phyloP scores from a whole-genome alignment of 805 yeast genomes.

The Candida sakaeoensis region DNA sequence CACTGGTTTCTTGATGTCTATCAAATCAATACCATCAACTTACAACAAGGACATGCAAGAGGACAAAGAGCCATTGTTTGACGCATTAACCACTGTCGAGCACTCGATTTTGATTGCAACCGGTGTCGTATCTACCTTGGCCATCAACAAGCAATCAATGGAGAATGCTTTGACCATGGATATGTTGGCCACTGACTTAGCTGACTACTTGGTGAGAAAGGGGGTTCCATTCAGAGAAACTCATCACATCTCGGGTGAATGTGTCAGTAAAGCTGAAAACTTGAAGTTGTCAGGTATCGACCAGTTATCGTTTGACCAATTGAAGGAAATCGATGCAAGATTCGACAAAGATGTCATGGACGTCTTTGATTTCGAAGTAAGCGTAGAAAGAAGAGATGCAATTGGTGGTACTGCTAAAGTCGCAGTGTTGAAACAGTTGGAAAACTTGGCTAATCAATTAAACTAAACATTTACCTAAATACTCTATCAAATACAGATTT shows the following conservation, averaged over 20 bases:
- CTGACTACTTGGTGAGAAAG: slow-evolving; percentile 94
- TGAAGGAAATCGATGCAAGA: slow-evolving; percentile 72
- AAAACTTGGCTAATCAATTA: slow-evolving; percentile 19
- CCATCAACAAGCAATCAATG: slow-evolving; percentile 74
- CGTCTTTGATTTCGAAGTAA: slow-evolving; percentile 87
- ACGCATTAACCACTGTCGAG: slow-evolving; percentile 82
- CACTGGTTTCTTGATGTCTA: slow-evolving; percentile 93
- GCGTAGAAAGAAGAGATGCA: slow-evolving; percentile 95
- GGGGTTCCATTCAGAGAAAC: slow-evolving; percentile 99
- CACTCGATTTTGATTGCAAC: slow-evolving; percentile 94
- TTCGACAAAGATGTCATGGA: slow-evolving; percentile 77
- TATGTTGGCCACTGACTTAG: slow-evolving; percentile 97
- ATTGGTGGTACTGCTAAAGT: slow-evolving; percentile 95
- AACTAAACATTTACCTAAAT: slow-evolving; percentile 9
- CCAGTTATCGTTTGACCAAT: slow-evolving; percentile 71
- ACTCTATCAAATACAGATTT: neutral
- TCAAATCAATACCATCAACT: slow-evolving; percentile 96
- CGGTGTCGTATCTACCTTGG: slow-evolving; percentile 88
- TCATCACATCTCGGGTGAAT: slow-evolving; percentile 97
- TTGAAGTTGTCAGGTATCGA: slow-evolving; percentile 78
- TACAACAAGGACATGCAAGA: slow-evolving; percentile 99
- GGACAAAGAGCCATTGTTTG: slow-evolving; percentile 98
- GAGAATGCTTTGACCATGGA: slow-evolving; percentile 91
- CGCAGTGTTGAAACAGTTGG: slow-evolving; percentile 79
- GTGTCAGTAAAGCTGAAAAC: slow-evolving; percentile 89